These are phyloP conservation scores for Berberis thunbergii DNA, from an alignment of 164 flowering plant genomes.

Conservation along the genomic window DNA sequence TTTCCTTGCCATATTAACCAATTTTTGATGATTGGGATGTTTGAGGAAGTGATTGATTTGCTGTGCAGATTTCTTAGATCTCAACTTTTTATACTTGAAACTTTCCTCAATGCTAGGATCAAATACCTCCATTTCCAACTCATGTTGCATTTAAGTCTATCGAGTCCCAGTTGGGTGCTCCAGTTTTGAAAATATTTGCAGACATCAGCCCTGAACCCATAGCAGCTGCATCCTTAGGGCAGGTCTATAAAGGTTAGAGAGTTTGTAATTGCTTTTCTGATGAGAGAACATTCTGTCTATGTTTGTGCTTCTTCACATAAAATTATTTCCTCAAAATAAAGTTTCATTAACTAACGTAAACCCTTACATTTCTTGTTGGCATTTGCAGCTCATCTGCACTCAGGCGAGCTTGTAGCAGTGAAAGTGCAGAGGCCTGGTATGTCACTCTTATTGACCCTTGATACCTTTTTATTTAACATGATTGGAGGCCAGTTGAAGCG, in stretches of 20 bases:
- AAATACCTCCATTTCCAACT: conserved; percentile 89
- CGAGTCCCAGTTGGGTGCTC: conserved; percentile 75
- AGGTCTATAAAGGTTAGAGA: conserved; percentile 89
- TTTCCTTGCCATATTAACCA: conserved; percentile 3
- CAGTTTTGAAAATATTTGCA: conserved; percentile 68
- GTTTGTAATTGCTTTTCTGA: background rate
- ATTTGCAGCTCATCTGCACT: conserved; percentile 88
- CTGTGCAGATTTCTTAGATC: background rate
- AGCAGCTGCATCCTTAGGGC: conserved; percentile 97
- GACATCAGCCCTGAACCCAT: conserved; percentile 86
- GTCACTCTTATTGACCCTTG: conserved; percentile 72
- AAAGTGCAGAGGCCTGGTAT: conserved; percentile 99
- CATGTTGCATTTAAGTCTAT: conserved; percentile 62
- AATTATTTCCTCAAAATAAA: background rate
- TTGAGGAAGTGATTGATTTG: background rate
- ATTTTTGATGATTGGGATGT: background rate
- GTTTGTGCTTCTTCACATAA: background rate
- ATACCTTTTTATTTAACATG: conserved; percentile 85
- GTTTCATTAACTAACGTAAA: conserved; percentile 8
- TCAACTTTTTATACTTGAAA: conserved; percentile 6
- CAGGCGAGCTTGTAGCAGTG: conserved; percentile 97
- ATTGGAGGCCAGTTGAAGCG: conserved; percentile 92
- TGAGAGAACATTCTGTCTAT: background rate
- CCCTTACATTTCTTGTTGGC: conserved; percentile 28
- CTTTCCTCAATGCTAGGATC: conserved; percentile 46